Base-by-base conservation (phyloP, 2,329 filamentous ascomycete species). In the Blastomyces gilchristii region DNA sequence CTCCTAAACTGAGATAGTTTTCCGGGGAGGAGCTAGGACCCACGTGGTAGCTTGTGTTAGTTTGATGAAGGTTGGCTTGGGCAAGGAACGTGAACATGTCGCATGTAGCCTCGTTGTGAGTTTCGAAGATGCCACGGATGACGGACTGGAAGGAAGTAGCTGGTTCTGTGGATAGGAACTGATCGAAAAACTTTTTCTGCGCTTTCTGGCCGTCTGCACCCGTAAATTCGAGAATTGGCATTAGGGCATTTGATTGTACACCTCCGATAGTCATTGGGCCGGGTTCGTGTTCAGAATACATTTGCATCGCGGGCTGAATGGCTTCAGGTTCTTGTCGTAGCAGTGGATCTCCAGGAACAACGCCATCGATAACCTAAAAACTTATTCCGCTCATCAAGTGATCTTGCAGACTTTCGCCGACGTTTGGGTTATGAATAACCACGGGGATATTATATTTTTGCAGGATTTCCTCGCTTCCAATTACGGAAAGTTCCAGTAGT, bases 401-500 rank as follows among this genome's bases (percentile, higher is more conserved):
- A 57, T 83, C 80, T 66, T 83, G 81, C 56, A 82, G 74, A 64
- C 82, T 82, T 58, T 78, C 77, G 9, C 81, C 81, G 4, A 83
- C 79, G 5, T 73, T 75, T 1, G 76, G 74, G 50, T 77, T 78
- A 47, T 77, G 72, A 22, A 83, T n/a, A 31, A 64, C 34, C 3
- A 9, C 22, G 22, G 41, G 22, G 37, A 65, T 16, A 37, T 6
- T 57, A 54, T 18, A 22, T 37, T 22, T 63, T 25, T 57, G 22
- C 7, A 64, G 41, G 25, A 37, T 45, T 16, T 57, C 41, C 37
- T 28, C 39, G 37, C 71, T 73, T 66, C 85, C 85, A 43, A 87
- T 76, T 0, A 85, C 85, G 0, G 84, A 87, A 1, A 85, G 76
- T 67, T 87, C 85, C 25, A 83, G 79, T 22, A 84, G 75, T 70